Conservation (phyloP, 2,329 filamentous ascomycete species). For the Ophiognomonia clavigignenti-juglandacearum region DNA sequence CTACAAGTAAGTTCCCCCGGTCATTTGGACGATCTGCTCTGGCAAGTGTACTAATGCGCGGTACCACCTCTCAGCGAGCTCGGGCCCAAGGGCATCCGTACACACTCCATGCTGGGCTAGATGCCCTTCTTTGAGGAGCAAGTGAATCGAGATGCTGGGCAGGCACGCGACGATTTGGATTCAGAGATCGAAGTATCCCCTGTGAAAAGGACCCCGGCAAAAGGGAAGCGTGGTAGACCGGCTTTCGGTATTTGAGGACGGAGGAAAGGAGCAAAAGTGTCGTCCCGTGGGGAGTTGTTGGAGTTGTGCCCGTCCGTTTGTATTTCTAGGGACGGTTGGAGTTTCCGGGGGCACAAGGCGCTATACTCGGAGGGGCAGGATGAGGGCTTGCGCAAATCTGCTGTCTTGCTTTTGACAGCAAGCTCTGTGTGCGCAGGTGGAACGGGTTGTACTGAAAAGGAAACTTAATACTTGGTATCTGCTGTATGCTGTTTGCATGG, state of each 20-base stretch:
- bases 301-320: background rate
- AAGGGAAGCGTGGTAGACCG: background rate
- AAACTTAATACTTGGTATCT: too few species aligned
- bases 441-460: too few species aligned
- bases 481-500: too few species aligned
- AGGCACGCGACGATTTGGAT: background rate
- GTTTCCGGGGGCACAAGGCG: background rate
- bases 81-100: conserved; percentile 49
- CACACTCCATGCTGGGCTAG: conserved; percentile 48
- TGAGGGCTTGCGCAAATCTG: too few species aligned
- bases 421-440: too few species aligned
- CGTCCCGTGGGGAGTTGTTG: too few species aligned
- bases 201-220: too few species aligned
- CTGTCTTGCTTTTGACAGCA: too few species aligned
- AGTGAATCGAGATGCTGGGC: background rate
- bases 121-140: background rate
- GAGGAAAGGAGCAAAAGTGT: background rate
- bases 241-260: background rate
- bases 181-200: too few species aligned
- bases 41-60: conserved; percentile 12
- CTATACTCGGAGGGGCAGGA: too few species aligned
- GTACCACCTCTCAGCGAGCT: conserved; percentile 40
- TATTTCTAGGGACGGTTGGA: background rate
- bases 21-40: background rate
- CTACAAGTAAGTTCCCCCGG: conserved; percentile 49